Conservation (phyloP, 2,329 filamentous ascomycete species). For the Byssoonygena ceratinophila region DNA sequence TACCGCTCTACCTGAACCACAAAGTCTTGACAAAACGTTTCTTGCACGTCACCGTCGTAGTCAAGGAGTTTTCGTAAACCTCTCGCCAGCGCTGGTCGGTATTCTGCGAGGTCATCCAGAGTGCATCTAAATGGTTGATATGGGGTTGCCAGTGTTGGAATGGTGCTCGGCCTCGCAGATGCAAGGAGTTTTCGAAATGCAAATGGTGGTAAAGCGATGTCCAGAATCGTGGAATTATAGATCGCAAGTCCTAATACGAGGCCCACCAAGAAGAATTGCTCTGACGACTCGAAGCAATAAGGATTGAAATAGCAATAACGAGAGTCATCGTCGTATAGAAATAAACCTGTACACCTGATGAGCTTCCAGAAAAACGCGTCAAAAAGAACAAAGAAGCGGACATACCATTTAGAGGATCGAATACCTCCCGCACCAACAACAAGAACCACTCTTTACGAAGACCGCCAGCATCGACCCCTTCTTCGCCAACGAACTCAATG, state of each 20-base stretch:
- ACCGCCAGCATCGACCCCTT: constrained; percentile 82
- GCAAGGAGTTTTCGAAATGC: constrained; percentile 79
- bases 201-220: constrained; percentile 78
- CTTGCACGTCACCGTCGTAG: constrained; percentile 72
- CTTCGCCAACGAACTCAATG: constrained; percentile 77
- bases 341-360: constrained; percentile 54
- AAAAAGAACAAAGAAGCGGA: constrained; percentile 15
- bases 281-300: constrained; percentile 76
- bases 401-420: constrained; percentile 79
- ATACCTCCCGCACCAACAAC: constrained; percentile 75
- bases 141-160: constrained; percentile 47
- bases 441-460: constrained; percentile 92
- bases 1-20: constrained; percentile 67
- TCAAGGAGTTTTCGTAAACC: constrained; percentile 68
- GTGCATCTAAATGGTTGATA: constrained; percentile 57
- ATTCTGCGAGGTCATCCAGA: constrained; percentile 73
- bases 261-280: constrained; percentile 84
- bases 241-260: constrained; percentile 81
- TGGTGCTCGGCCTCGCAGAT: constrained; percentile 54
- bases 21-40: constrained; percentile 72
- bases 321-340: constrained; percentile 84
- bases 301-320: constrained; percentile 90
- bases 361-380: constrained; percentile 4
- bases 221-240: constrained; percentile 88
- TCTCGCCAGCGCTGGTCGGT: constrained; percentile 61